Conservation (phyloP, 164 flowering plant species). For the Tinospora cordifolia region DNA sequence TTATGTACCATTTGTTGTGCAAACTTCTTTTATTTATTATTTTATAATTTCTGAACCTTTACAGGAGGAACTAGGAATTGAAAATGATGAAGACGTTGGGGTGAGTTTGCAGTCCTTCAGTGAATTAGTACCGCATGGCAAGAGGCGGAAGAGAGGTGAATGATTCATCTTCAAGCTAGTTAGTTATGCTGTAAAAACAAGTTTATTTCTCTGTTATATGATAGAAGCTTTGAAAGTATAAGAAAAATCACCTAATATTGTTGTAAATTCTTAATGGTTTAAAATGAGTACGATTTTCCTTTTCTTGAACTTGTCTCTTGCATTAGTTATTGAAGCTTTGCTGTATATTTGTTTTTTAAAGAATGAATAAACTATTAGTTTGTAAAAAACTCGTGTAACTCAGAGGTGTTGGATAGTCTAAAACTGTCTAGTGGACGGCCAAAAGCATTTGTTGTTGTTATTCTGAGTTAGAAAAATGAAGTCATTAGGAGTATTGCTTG, state of each 20-base stretch:
- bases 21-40: neutral
- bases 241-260: neutral
- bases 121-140: conserved; percentile 41
- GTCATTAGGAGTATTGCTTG: too few species aligned
- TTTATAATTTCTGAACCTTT: conserved; percentile 2
- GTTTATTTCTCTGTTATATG: neutral
- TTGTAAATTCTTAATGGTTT: conserved; percentile 7
- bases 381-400: neutral
- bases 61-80: conserved; percentile 90
- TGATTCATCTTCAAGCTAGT: neutral
- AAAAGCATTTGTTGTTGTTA: too few species aligned
- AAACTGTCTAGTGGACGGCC: too few species aligned
- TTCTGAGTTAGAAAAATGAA: too few species aligned
- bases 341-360: neutral
- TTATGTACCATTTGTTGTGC: neutral
- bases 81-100: conserved; percentile 84
- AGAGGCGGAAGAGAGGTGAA: conserved; percentile 44
- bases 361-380: neutral
- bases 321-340: conserved; percentile 3
- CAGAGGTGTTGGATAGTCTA: too few species aligned
- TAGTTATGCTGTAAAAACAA: too few species aligned
- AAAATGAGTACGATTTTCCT: conserved; percentile 3
- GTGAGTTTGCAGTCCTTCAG: conserved; percentile 58
- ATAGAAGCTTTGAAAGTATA: too few species aligned
- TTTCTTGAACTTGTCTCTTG: conserved; percentile 4